Base-by-base conservation (phyloP, 2,329 filamentous ascomycete species). In the Calonectria crousiana region DNA sequence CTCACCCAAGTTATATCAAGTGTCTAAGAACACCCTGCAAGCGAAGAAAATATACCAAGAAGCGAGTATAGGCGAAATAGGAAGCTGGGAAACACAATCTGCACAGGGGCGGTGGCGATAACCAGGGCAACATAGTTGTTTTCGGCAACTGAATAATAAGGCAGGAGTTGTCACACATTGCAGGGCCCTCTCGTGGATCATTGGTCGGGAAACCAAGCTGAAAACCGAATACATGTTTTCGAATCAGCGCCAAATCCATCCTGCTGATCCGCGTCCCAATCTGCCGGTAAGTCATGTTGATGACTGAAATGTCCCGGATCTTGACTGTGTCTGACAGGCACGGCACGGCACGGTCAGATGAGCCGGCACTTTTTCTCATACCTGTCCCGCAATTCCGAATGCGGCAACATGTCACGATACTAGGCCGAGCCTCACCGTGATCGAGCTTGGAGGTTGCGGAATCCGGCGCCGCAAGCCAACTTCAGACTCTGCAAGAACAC, bases 21-120 rank as follows among this genome's bases (percentile, higher is more conserved):
- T 60, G 56, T 60, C n/a, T 60, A 60, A 60, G 34, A 60, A 38
- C 14, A 60, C 56, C 56, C 56, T 60, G n/a, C 56, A 34, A 60
- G 56, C 34, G 34, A 38, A 60, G 2, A 58, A 58, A 60, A 60
- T 3, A 60, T 20, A 60, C 32, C 16, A 60, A 60, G 56, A 60
- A 60, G 56, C 56, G 34, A 60, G 9, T 38, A 38, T 28, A 38
- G 56, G 56, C 56, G 56, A 38, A 60, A 60, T 60, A 36, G 56
- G 56, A 60, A 60, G 56, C 6, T 60, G n/a, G 30, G 4, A 56
- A 60, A 60, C 34, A 60, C 23, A 38, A 26, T 14, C 36, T 23
- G n/a, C 34, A 16, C 14, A 38, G 56, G 34, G 56, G 32, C 34
- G 32, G 56, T 34, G 23, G 18, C 51, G 51, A 30, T 53, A 53